Evolutionary conservation across 2,329 filamentous ascomycete species (phyloP), one percentile per base, ranked within the genome.

Genomic region (Didymella pinodella): DNA sequence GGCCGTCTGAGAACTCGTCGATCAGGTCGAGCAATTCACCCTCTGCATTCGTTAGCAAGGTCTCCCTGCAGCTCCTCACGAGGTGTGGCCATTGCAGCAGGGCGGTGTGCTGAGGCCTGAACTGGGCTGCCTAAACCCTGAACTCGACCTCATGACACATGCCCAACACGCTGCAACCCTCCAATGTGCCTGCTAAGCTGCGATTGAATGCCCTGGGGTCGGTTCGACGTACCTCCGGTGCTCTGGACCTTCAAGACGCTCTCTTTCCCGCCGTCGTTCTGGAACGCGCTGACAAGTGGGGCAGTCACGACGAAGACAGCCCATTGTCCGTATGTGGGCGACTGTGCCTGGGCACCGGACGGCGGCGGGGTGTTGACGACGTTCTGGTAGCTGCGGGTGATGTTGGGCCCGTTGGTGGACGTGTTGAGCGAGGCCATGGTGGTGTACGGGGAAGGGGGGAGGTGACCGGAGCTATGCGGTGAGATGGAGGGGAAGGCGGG

Each of bases 1-100:
- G 90, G 54, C 95, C 95, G 78, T 99, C 95, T 67, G 90, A 98
- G 79, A 99, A 97, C 65, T 99, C 95, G 68, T 99, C 95, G 69
- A 96, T 86, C 59, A 99, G 84, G 65, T 97, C 93, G 57, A 88
- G 82, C 63, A 99, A 83, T 79, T 99, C 94, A 63, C 95, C 95
- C 81, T 97, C 93, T 95, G 74, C 40, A 49, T 41, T 34, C 36
- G 59, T 60, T 36, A 60, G 57, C 18, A 25, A 14, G 8, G 2
- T 31, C 12, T 31, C 40, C 5, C 25, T 11, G 11, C 22, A 32
- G 7, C 14, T 16, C 22, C 32, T 2, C 29, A 47, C 11, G 16
- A 22, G 10, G 50, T 8, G 31, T 5, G 6, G 48, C 34, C 43
- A n/a, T 26, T 10, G 12, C 32, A 31, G 43, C 31, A 25, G 40